Base-by-base conservation (phyloP, 495 filamentous ascomycete species). In the Xylaria cubensis region DNA sequence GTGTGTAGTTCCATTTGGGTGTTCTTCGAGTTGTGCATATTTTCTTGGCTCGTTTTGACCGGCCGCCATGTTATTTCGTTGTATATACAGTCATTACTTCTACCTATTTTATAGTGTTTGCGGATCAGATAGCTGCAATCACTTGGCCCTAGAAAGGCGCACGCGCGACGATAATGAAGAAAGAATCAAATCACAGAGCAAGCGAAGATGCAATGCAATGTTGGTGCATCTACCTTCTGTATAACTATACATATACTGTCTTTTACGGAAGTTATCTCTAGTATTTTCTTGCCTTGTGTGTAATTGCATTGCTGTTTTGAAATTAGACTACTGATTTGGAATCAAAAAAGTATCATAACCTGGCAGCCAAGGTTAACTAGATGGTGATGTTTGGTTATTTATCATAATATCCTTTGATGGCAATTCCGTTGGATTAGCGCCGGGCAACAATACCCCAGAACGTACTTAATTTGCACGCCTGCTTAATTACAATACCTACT, bases 11-110 rank as follows among this genome's bases (percentile, higher is more conserved):
- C n/a, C n/a, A n/a, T 39, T 34, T 41, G 68, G 68, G 44, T 71
- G 61, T 36, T 32, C 32, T 72, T 79, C 74, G 62, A 64, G 73
- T 69, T 74, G 74, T 75, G 70, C 72, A 79, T 79, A 77, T 79
- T 76, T 75, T 19, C 66, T 72, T 66, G 74, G 74, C 39, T 53
- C 73, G 58, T 64, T 56, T 66, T 70, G 36, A 48, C 44, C 13
- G 66, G 62, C 59, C 69, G 21, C 69, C 15, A 34, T 51, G 55
- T 62, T 64, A 34, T 44, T 29, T 64, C 26, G 39, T 61, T 69
- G 69, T 71, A 71, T 53, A 71, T 71, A 64, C 69, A 64, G 48
- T 62, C 48, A 71, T 13, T 64, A 59, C 67, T 26, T 69, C 46
- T 36, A 51, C 44, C 44, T 64, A 41, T 2, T 64, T 42, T 64